A percentile compares a stretch with the other conserved stretches of the same genome.
phyloP scores from a whole-genome alignment of 148 eudicot genomes.

The Silene conica region DNA sequence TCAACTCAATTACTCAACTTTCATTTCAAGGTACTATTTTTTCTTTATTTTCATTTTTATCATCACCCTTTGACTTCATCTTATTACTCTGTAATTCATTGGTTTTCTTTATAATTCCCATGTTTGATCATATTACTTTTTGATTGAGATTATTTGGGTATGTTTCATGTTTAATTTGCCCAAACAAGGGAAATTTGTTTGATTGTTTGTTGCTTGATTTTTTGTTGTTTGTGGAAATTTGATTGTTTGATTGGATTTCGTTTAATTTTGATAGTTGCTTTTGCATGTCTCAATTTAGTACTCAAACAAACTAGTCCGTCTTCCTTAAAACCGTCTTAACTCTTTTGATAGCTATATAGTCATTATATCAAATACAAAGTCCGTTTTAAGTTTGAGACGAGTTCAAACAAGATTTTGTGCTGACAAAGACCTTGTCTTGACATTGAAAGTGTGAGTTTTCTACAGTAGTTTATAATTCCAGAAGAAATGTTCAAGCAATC shows the following conservation, averaged over 20 bases:
- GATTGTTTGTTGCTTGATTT: neutral
- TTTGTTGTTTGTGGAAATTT: neutral
- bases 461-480: no score
- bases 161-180: neutral
- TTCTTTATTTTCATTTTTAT: neutral
- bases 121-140: conserved; percentile 15
- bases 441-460: no score
- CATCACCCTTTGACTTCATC: neutral
- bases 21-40: conserved; percentile 18
- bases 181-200: no score
- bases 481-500: no score
- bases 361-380: no score
- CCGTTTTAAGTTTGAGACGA: no score
- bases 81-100: neutral
- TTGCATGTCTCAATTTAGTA: conserved; percentile 18
- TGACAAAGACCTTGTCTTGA: no score
- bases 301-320: conserved; percentile 1
- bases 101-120: neutral
- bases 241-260: neutral
- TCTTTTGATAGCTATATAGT: no score
- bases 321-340: no score
- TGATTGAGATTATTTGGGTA: neutral
- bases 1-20: neutral
- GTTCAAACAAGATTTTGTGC: no score
- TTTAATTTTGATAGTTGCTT: neutral